phyloP scores from a whole-genome alignment of 108 stramenopile genomes.

The Poteriospumella lacustris region DNA sequence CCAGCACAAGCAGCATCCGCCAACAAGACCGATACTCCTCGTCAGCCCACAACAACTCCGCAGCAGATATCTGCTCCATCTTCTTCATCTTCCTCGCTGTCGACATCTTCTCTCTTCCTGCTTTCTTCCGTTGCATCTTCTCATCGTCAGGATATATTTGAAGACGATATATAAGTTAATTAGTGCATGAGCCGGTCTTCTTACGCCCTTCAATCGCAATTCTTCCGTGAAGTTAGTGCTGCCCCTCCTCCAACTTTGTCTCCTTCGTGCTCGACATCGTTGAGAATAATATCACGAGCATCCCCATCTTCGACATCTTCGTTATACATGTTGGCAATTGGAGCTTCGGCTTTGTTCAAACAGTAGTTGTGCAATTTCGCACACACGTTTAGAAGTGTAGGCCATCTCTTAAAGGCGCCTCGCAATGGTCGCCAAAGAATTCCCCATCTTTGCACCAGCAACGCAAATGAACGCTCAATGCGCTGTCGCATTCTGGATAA shows the following conservation, averaged over 20 bases:
- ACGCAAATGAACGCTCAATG: neutral
- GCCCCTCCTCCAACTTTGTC: neutral
- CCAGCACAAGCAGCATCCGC: too few species aligned
- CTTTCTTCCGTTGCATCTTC: too few species aligned
- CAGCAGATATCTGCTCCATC: too few species aligned
- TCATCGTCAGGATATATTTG: too few species aligned
- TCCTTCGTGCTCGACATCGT: neutral
- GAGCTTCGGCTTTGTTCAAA: neutral
- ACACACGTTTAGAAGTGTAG: neutral
- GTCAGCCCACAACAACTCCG: too few species aligned
- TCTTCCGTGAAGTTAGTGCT: neutral
- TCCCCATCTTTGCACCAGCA: neutral
- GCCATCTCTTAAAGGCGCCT: neutral
- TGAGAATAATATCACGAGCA: neutral
- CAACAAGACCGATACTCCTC: too few species aligned
- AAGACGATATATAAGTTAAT: neutral
- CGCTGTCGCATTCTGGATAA: neutral
- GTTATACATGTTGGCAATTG: neutral
- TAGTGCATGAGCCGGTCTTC: neutral
- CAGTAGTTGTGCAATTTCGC: neutral
- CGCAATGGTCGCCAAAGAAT: neutral
- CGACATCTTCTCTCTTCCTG: too few species aligned
- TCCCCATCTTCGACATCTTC: too few species aligned
- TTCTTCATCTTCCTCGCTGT: too few species aligned
- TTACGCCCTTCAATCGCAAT: neutral